Evolutionary conservation across 1,284 basidiomycete species (phyloP).

Genomic region (Rhodotorula glutinis): DNA sequence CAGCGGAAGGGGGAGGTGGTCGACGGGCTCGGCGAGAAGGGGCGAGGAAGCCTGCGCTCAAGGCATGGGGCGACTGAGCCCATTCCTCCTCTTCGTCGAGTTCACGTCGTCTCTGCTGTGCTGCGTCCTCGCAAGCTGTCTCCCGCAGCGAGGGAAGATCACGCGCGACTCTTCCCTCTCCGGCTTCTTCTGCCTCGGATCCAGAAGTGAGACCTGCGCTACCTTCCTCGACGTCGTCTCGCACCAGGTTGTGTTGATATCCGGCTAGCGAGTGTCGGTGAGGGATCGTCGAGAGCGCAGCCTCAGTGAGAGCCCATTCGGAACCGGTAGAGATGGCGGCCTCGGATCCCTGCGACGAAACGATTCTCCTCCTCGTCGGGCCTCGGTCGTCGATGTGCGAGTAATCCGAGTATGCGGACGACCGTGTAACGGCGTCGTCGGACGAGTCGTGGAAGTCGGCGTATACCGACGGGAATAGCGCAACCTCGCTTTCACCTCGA

Average conservation of each 20-base stretch:
- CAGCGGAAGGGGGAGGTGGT: neutral
- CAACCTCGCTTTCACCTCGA: neutral
- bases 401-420: neutral
- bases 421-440: neutral
- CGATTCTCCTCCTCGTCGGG: too few species aligned
- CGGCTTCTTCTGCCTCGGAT: constrained; percentile 7
- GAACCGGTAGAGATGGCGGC: neutral
- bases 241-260: neutral
- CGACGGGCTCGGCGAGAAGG: neutral
- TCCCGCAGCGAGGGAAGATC: neutral
- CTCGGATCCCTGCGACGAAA: neutral
- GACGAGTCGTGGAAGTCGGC: neutral
- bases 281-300: constrained; percentile 8
- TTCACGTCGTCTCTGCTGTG: neutral
- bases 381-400: neutral
- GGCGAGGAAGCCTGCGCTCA: constrained; percentile 6
- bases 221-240: neutral
- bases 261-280: neutral
- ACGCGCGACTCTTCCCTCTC: neutral
- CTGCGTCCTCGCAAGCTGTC: neutral
- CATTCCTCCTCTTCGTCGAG: constrained; percentile 9
- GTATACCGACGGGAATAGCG: constrained; percentile 5
- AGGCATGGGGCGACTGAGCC: constrained; percentile 6
- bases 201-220: constrained; percentile 19
- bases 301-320: constrained; percentile 9